These are phyloP conservation scores for Discostella stelligeroides DNA, from an alignment of 108 stramenopile species.

Conservation along the genomic window DNA sequence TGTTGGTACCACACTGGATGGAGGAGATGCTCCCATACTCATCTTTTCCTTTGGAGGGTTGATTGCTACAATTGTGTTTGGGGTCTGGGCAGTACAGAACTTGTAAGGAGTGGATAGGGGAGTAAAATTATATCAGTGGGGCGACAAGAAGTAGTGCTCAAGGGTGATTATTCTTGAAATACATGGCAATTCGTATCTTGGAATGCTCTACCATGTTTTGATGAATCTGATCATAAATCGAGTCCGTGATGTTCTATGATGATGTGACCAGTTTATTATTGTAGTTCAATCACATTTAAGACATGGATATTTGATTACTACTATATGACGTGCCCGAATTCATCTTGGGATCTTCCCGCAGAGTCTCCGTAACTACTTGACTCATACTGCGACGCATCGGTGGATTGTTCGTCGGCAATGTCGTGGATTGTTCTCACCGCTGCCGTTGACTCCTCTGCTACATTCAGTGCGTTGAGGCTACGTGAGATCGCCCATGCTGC, in stretches of 20 bases:
- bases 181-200: too few species aligned
- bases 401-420: constrained; percentile 47
- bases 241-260: too few species aligned
- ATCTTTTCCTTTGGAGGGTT: constrained; percentile 93
- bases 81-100: constrained; percentile 88
- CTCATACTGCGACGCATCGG: constrained; percentile 46
- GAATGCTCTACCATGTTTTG: too few species aligned
- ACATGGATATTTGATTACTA: neutral
- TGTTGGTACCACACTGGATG: constrained; percentile 95
- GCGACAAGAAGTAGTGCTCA: neutral
- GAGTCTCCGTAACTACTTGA: constrained; percentile 42
- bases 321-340: constrained; percentile 33
- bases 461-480: constrained; percentile 60
- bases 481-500: constrained; percentile 88
- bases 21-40: constrained; percentile 95
- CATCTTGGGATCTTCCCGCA: constrained; percentile 22
- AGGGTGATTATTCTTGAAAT: too few species aligned
- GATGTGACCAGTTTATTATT: neutral
- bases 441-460: constrained; percentile 19
- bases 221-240: neutral
- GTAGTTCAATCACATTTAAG: neutral
- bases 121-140: neutral
- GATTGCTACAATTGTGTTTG: constrained; percentile 86
- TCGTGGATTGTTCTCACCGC: constrained; percentile 39
- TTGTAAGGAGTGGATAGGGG: constrained; percentile 56